Evolutionary conservation across 2,329 filamentous ascomycete genomes (phyloP).

Genomic region (Aplosporella prunicola): DNA sequence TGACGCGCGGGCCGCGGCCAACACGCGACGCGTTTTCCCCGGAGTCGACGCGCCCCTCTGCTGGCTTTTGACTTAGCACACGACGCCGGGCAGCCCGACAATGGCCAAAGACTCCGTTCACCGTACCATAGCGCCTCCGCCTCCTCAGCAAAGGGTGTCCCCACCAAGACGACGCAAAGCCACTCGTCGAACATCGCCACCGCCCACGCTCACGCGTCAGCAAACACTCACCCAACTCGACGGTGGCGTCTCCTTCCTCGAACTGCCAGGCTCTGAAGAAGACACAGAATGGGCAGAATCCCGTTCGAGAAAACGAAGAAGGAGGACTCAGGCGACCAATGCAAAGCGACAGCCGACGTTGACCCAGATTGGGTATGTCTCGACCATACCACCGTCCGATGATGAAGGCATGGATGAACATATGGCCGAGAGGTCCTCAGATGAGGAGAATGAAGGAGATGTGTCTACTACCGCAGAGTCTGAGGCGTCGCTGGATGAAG

Average conservation of each 20-base stretch:
- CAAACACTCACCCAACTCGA: slow-evolving; percentile 8
- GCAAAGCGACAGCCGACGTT: slow-evolving; percentile 7
- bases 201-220: no score
- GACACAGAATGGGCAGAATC: slow-evolving; percentile 1
- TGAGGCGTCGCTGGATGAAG: no score
- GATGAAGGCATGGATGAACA: slow-evolving; percentile 1
- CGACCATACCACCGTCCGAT: not conserved
- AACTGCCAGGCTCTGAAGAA: slow-evolving; percentile 1
- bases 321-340: slow-evolving; percentile 4
- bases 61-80: no score
- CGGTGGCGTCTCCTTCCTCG: not conserved
- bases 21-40: no score
- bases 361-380: slow-evolving; percentile 8
- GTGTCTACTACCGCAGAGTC: not conserved
- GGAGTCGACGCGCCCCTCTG: not conserved
- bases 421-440: not conserved
- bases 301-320: not conserved
- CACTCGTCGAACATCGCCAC: not conserved
- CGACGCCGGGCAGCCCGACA: not conserved
- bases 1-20: no score
- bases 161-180: not conserved
- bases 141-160: not conserved
- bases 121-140: not conserved
- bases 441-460: not conserved
- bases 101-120: not conserved